Evolutionary conservation across 2,329 filamentous ascomycete species (phyloP).

Genomic region (Cercospora berteroae): DNA sequence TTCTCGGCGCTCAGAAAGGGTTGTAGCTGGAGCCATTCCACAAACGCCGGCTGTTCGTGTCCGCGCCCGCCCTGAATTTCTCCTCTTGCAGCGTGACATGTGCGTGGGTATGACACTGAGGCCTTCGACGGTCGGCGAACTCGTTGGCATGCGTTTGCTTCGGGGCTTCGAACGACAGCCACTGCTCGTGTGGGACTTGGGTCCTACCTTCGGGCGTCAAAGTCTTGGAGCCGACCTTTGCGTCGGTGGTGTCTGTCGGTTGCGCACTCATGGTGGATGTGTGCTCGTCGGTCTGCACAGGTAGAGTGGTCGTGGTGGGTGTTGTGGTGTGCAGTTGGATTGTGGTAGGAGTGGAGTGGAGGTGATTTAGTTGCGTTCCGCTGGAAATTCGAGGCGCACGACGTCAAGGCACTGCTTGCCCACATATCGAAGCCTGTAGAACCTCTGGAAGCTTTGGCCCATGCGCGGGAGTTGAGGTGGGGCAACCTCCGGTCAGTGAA

Average conservation of each 20-base stretch:
- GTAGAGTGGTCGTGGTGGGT: conserved; percentile 11
- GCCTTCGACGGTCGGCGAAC: not conserved
- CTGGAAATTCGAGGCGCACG: conserved; percentile 9
- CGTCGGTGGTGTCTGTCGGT: conserved; percentile 37
- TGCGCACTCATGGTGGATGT: conserved; percentile 31
- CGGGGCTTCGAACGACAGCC: not conserved
- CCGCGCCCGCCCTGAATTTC: not conserved
- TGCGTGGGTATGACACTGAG: not conserved
- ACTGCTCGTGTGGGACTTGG: not conserved
- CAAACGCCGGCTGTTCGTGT: not conserved
- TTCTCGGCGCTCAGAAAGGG: not conserved
- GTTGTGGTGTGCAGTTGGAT: not conserved
- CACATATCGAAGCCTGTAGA: conserved; percentile 2
- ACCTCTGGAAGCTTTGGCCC: not conserved
- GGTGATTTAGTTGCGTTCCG: not conserved
- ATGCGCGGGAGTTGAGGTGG: not conserved
- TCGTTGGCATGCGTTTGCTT: not conserved
- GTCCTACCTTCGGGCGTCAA: conserved; percentile 40
- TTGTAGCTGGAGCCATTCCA: not conserved
- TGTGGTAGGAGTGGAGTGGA: not conserved
- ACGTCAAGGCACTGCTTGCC: not conserved
- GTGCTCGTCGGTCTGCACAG: conserved; percentile 5
- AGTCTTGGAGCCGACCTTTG: conserved; percentile 36
- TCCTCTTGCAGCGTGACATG: not conserved
- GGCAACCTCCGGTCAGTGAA: not conserved